phyloP scores from a whole-genome alignment of 768 basidiomycete species.

The Pleurotus ostreatus region DNA sequence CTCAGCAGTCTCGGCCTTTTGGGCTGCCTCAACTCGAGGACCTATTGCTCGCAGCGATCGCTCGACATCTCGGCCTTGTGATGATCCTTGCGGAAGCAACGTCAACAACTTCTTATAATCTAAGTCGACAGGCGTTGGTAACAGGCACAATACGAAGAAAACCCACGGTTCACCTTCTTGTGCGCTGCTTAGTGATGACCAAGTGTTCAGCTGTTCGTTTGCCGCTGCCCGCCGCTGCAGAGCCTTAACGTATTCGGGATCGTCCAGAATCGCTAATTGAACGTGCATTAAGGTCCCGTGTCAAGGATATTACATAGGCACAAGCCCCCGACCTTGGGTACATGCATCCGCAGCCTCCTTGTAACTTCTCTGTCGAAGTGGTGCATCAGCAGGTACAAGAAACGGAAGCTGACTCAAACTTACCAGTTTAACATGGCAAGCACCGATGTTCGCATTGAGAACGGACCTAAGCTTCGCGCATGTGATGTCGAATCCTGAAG shows the following conservation, averaged over 20 bases:
- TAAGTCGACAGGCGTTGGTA: conserved; percentile 23
- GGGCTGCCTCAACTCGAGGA: conserved; percentile 67
- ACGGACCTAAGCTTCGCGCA: conserved; percentile 63
- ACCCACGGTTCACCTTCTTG: conserved; percentile 63
- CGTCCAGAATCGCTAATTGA: conserved; percentile 74
- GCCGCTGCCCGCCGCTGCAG: conserved; percentile 84
- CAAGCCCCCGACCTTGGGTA: conserved; percentile 51
- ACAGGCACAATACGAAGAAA: neutral
- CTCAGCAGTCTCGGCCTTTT: conserved; percentile 84
- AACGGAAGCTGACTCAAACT: conserved; percentile 18
- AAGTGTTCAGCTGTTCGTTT: conserved; percentile 76
- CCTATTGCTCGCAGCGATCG: conserved; percentile 53
- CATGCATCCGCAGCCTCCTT: conserved; percentile 80
- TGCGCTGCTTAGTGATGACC: conserved; percentile 78
- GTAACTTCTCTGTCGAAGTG: conserved; percentile 56
- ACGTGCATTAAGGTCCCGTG: conserved; percentile 7
- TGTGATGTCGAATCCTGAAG: conserved; percentile 36
- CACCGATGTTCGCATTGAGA: conserved; percentile 84
- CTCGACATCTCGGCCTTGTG: conserved; percentile 44
- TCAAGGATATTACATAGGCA: conserved; percentile 5
- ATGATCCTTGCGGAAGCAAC: conserved; percentile 53
- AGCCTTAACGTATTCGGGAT: conserved; percentile 83
- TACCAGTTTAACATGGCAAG: conserved; percentile 79
- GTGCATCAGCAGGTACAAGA: conserved; percentile 5
- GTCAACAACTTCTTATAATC: conserved; percentile 76